phyloP scores from a whole-genome alignment of 2,329 filamentous ascomycete species.

The Botrytis medusae region DNA sequence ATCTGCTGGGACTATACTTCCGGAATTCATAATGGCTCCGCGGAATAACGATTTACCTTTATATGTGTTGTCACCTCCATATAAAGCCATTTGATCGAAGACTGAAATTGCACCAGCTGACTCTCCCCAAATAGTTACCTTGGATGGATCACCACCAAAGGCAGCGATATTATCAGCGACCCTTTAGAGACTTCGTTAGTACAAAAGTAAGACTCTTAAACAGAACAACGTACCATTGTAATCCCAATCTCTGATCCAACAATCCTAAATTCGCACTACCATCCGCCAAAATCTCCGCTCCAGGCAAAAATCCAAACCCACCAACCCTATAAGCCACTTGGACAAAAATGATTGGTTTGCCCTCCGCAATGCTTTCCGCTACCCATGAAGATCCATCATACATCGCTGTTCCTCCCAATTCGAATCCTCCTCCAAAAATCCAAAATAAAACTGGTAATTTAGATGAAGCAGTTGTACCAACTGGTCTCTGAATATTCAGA shows the following conservation, averaged over 20 bases:
- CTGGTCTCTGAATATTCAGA: slow-evolving; percentile 59
- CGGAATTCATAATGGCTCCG: slow-evolving; percentile 76
- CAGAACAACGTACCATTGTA: slow-evolving; percentile 57
- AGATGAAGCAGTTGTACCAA: slow-evolving; percentile 51
- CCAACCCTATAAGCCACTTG: slow-evolving; percentile 76
- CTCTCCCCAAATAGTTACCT: slow-evolving; percentile 49
- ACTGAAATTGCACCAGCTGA: slow-evolving; percentile 69
- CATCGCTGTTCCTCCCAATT: slow-evolving; percentile 51
- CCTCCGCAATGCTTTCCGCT: slow-evolving; percentile 45
- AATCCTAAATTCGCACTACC: slow-evolving; percentile 70
- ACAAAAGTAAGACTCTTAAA: background rate
- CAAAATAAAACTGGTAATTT: slow-evolving; percentile 68
- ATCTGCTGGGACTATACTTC: slow-evolving; percentile 60
- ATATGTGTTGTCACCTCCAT: slow-evolving; percentile 70
- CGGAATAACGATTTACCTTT: slow-evolving; percentile 75
- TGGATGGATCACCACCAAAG: slow-evolving; percentile 63
- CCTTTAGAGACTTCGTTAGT: background rate
- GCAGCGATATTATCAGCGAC: slow-evolving; percentile 72
- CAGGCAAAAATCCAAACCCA: slow-evolving; percentile 72
- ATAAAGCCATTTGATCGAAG: slow-evolving; percentile 73
- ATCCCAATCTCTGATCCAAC: slow-evolving; percentile 68
- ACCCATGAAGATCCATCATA: slow-evolving; percentile 55
- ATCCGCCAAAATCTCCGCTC: slow-evolving; percentile 65
- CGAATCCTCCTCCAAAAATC: slow-evolving; percentile 69
- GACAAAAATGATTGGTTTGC: slow-evolving; percentile 71